Evolutionary conservation across 2,329 filamentous ascomycete genomes (phyloP).

Genomic region (Ascochyta viciae-villosae): DNA sequence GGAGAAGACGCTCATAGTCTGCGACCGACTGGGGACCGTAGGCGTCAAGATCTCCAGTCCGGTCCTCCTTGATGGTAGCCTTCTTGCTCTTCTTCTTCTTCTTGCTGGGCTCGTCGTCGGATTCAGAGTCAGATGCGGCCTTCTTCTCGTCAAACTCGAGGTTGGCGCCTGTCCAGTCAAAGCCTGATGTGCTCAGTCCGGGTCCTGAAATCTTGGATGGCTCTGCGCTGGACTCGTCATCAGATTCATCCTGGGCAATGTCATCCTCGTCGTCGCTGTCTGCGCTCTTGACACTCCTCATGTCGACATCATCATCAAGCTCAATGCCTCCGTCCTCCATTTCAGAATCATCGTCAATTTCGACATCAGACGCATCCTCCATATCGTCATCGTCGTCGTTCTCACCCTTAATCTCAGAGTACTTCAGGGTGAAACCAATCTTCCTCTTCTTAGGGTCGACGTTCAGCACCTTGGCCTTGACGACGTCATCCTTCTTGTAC

Average conservation of each 20-base stretch:
- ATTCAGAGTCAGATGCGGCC: constrained; percentile 60
- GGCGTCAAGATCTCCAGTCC: constrained; percentile 88
- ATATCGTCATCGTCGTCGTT: constrained; percentile 51
- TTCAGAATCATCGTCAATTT: constrained; percentile 46
- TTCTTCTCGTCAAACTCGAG: constrained; percentile 62
- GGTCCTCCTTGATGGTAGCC: constrained; percentile 81
- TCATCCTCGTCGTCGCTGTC: constrained; percentile 46
- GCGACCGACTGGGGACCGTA: constrained; percentile 87
- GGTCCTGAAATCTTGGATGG: constrained; percentile 42
- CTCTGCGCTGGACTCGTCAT: constrained; percentile 32
- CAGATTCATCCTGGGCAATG: constrained; percentile 48
- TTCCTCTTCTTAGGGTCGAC: constrained; percentile 77
- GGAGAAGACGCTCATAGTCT: constrained; percentile 91
- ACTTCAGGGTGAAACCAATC: constrained; percentile 90
- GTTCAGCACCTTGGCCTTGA: constrained; percentile 88
- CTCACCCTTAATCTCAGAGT: constrained; percentile 79
- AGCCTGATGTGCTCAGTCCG: constrained; percentile 76
- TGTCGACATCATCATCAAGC: constrained; percentile 52
- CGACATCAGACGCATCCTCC: constrained; percentile 45
- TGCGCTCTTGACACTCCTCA: constrained; percentile 53
- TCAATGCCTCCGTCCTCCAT: constrained; percentile 51
- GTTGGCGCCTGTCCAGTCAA: constrained; percentile 82
- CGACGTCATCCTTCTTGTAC: constrained; percentile 88
- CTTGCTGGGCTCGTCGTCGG: constrained; percentile 58
- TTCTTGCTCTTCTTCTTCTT: constrained; percentile 77